phyloP scores from a whole-genome alignment of 768 basidiomycete genomes.

The Mycena latifolia region DNA sequence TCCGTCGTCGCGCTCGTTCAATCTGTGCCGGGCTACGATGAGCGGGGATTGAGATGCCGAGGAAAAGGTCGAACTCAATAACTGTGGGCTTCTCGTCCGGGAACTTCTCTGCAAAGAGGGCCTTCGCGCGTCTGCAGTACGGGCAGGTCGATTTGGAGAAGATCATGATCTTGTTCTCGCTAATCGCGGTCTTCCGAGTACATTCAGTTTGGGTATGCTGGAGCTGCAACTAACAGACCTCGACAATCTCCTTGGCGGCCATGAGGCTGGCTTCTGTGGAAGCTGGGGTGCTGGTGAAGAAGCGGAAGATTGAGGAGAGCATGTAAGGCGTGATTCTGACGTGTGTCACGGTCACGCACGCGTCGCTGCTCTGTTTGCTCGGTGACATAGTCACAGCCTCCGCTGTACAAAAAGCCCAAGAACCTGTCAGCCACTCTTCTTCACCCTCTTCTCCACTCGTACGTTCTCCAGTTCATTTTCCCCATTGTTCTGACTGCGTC shows the following conservation, averaged over 20 bases:
- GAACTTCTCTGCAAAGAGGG: constrained; percentile 55
- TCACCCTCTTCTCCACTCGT: too few relatives aligned
- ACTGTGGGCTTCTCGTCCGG: constrained; percentile 52
- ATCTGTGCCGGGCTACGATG: constrained; percentile 48
- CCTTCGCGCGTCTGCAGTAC: constrained; percentile 64
- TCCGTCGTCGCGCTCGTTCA: constrained; percentile 72
- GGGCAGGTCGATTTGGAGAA: constrained; percentile 74
- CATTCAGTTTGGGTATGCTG: constrained; percentile 13
- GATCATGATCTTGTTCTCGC: constrained; percentile 63
- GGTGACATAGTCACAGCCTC: too few relatives aligned
- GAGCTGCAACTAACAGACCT: constrained; percentile 48
- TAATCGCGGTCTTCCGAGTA: constrained; percentile 55
- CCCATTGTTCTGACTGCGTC: too few relatives aligned
- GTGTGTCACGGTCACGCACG: too few relatives aligned
- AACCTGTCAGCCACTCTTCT: too few relatives aligned
- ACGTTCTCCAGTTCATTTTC: too few relatives aligned
- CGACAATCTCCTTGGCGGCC: constrained; percentile 56
- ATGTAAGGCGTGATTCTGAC: constrained; percentile 13
- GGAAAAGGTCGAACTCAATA: constrained; percentile 57
- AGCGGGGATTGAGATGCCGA: background rate
- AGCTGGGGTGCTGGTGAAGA: constrained; percentile 38
- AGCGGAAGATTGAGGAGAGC: constrained; percentile 45
- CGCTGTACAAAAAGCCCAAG: too few relatives aligned
- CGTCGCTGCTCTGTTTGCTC: too few relatives aligned
- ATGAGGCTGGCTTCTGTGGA: constrained; percentile 39